Percentiles rank a stretch among this genome's conserved stretches.
phyloP scores from a whole-genome alignment of 2,329 filamentous ascomycete genomes.

The Cadophora luteo-olivacea region DNA sequence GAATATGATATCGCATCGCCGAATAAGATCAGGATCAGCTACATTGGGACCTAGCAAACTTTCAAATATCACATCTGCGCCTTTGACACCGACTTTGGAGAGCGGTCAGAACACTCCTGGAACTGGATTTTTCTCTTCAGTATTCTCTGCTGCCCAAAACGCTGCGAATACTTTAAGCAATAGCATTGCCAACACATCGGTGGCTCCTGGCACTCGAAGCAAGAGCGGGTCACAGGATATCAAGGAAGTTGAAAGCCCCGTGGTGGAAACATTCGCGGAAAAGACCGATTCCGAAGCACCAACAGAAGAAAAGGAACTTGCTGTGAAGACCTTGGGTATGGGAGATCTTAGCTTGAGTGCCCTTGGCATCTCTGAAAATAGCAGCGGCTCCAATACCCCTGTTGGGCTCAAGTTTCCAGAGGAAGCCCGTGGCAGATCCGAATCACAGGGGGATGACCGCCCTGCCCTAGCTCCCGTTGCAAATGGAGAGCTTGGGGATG shows the following conservation, averaged over 20 bases:
- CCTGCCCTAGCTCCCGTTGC: conserved; percentile 17
- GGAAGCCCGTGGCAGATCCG: conserved; percentile 37
- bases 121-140: conserved; percentile 88
- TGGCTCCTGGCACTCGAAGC: conserved; percentile 57
- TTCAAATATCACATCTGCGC: conserved; percentile 74
- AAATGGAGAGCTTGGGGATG: conserved; percentile 33
- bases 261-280: conserved; percentile 44
- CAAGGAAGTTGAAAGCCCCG: conserved; percentile 42
- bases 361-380: conserved; percentile 75
- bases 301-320: conserved; percentile 68
- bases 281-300: conserved; percentile 42
- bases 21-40: conserved; percentile 62
- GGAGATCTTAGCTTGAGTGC: conserved; percentile 91
- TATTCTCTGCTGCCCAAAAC: conserved; percentile 92
- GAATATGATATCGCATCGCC: conserved; percentile 77
- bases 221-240: conserved; percentile 46
- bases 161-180: conserved; percentile 79
- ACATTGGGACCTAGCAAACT: conserved; percentile 77
- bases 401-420: conserved; percentile 62
- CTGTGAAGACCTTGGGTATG: conserved; percentile 86
- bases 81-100: conserved; percentile 80
- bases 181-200: conserved; percentile 72
- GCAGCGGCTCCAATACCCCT: conserved; percentile 60
- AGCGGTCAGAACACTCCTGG: conserved; percentile 58
- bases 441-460: conserved; percentile 37